These are phyloP conservation scores for Aspergillus heteromorphus DNA, from an alignment of 495 filamentous ascomycete genomes.

Conservation along the genomic window DNA sequence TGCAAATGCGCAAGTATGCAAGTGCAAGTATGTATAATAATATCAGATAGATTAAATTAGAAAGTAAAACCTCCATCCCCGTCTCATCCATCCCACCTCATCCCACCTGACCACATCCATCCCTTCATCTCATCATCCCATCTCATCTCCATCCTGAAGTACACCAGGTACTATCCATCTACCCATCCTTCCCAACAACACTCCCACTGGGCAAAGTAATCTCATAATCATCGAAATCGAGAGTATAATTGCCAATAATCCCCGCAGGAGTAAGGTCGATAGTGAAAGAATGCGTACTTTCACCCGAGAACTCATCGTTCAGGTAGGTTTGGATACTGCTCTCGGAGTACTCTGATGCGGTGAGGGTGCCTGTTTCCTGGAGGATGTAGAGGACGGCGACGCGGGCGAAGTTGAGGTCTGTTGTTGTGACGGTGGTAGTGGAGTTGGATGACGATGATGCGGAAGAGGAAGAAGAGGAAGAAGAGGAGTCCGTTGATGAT, in stretches of 20 bases:
- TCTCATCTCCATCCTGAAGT: too few relatives aligned
- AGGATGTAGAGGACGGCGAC: slow-evolving; percentile 47
- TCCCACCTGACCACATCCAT: too few relatives aligned
- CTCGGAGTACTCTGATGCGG: slow-evolving; percentile 29
- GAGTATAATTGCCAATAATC: slow-evolving; percentile 26
- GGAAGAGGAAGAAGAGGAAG: too few relatives aligned
- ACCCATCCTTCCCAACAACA: slow-evolving; percentile 19
- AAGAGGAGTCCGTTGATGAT: slow-evolving; percentile 1
- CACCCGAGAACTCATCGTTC: slow-evolving; percentile 17
- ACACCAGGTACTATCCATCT: too few relatives aligned
- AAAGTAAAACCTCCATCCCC: too few relatives aligned
- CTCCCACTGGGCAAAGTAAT: slow-evolving; percentile 41
- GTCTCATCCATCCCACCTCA: too few relatives aligned
- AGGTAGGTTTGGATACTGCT: slow-evolving; percentile 35
- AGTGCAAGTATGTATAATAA: too few relatives aligned
- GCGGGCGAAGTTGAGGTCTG: slow-evolving; percentile 43
- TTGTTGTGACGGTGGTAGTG: slow-evolving; percentile 10
- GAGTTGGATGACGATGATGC: slow-evolving; percentile 8
- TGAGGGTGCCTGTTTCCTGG: slow-evolving; percentile 39
- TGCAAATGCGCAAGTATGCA: too few relatives aligned
- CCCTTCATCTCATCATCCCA: too few relatives aligned
- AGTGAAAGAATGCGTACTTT: slow-evolving; percentile 6
- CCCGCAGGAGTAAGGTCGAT: slow-evolving; percentile 17
- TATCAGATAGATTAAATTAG: too few relatives aligned
- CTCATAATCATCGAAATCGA: slow-evolving; percentile 40